phyloP scores from a whole-genome alignment of 2,329 filamentous ascomycete species.

The Nannizzia gypsea region DNA sequence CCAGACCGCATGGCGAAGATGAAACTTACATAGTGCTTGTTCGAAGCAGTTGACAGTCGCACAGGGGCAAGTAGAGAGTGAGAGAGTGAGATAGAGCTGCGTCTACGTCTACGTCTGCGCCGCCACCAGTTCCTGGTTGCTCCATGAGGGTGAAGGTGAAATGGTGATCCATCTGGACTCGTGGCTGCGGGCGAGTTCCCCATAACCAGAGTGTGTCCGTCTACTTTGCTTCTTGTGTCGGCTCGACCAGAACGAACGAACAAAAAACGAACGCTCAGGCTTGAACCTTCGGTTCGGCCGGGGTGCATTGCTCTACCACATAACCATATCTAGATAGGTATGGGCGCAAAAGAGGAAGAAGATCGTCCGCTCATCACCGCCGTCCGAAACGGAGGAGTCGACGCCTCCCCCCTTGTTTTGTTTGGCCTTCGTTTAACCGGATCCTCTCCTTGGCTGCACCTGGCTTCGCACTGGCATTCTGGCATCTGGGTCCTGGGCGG shows the following conservation, averaged over 20 bases:
- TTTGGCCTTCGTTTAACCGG: no score
- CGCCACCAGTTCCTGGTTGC: not conserved
- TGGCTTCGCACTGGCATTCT: no score
- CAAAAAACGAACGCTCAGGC: not conserved
- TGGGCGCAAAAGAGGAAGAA: not conserved
- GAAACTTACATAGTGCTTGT: no score
- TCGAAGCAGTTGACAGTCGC: not conserved
- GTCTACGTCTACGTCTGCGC: not conserved
- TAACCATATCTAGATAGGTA: no score
- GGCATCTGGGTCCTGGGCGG: not conserved
- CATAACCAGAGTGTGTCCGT: no score
- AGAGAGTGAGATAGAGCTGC: no score
- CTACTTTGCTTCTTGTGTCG: no score
- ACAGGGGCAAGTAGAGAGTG: not conserved
- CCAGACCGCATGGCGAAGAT: no score
- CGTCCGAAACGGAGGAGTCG: not conserved
- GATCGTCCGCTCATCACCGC: not conserved
- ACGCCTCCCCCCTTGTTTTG: no score
- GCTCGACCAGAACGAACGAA: not conserved
- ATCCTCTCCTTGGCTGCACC: no score
- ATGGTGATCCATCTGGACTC: not conserved
- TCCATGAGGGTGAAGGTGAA: not conserved
- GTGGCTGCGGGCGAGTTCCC: no score
- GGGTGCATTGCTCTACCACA: no score
- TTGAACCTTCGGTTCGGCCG: not conserved